These are phyloP conservation scores for Flaveria robusta DNA, from an alignment of 129 eudicot species.

Conservation along the genomic window DNA sequence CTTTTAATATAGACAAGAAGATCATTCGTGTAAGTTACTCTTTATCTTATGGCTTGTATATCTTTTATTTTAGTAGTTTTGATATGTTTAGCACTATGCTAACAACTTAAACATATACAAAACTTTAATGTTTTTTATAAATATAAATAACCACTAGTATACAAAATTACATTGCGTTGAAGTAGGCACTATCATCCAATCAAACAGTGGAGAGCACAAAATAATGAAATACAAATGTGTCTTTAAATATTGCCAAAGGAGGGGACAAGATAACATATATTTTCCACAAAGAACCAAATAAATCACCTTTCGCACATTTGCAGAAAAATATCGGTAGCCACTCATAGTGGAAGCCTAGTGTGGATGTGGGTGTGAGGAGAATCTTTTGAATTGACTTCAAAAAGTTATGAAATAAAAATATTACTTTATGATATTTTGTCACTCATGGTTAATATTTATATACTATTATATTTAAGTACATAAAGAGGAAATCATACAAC, in stretches of 20 bases:
- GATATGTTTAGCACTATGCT: background rate
- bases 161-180: background rate
- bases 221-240: background rate
- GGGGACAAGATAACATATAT: constrained; percentile 27
- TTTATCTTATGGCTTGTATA: background rate
- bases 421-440: constrained; percentile 9
- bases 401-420: background rate
- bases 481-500: too few species aligned
- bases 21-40: too few species aligned
- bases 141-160: background rate
- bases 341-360: constrained; percentile 44
- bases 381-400: constrained; percentile 38
- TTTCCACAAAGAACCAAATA: constrained; percentile 29
- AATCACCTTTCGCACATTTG: constrained; percentile 26
- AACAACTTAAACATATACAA: background rate
- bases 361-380: constrained; percentile 39
- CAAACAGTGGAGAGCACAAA: background rate
- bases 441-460: constrained; percentile 2
- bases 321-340: constrained; percentile 26
- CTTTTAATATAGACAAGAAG: background rate
- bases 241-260: constrained; percentile 11
- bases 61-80: background rate
- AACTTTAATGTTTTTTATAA: background rate
- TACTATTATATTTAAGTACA: too few species aligned
- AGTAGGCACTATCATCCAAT: background rate